Evolutionary conservation across 106 monocot species (phyloP).

Genomic region (Ottelia alismoides): DNA sequence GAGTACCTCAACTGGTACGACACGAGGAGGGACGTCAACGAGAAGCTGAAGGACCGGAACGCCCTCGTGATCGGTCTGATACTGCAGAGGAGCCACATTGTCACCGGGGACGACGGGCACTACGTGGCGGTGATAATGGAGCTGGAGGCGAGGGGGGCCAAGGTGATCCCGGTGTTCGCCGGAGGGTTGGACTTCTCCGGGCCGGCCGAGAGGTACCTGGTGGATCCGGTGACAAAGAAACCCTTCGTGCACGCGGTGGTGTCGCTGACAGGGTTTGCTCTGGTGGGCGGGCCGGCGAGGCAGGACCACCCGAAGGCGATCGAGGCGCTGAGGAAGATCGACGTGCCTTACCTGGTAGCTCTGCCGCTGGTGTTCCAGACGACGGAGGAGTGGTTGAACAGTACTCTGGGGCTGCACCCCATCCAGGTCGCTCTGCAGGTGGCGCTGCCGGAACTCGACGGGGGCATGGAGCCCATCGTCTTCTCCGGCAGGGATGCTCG

Average conservation of each 20-base stretch:
- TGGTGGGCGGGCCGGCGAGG: constrained; percentile 72
- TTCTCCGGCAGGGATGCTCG: constrained; percentile 70
- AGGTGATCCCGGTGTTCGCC: constrained; percentile 66
- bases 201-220: constrained; percentile 40
- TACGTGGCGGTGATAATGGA: constrained; percentile 87
- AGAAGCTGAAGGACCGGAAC: constrained; percentile 32
- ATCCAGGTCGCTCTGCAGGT: constrained; percentile 90
- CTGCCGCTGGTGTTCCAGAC: constrained; percentile 84
- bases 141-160: constrained; percentile 67
- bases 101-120: constrained; percentile 77
- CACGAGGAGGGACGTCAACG: constrained; percentile 44
- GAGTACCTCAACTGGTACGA: constrained; percentile 88
- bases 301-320: constrained; percentile 83
- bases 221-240: constrained; percentile 54
- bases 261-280: constrained; percentile 74
- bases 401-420: constrained; percentile 64
- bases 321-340: constrained; percentile 59
- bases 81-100: constrained; percentile 76
- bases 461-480: constrained; percentile 84
- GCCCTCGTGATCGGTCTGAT: constrained; percentile 55
- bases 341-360: constrained; percentile 81
- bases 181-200: constrained; percentile 80
- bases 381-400: constrained; percentile 85
- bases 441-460: constrained; percentile 80
- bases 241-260: constrained; percentile 49